Evolutionary conservation across 305 asterid genomes (phyloP).

Genomic region (Fraxinus greggii): DNA sequence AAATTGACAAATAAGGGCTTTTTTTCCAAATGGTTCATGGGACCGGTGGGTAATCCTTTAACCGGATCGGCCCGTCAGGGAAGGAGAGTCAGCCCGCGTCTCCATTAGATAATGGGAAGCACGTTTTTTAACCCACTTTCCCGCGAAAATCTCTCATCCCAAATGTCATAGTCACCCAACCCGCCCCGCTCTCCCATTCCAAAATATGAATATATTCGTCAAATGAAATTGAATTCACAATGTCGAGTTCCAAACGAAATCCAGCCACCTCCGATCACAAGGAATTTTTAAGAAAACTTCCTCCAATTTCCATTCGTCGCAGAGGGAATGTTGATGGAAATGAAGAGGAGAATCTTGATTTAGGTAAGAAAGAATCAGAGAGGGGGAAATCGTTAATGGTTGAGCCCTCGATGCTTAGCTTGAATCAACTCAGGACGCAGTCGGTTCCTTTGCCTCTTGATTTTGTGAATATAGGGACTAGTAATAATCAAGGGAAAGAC

Average conservation of each 20-base stretch:
- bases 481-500: constrained; percentile 12
- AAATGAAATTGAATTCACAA: constrained; percentile 24
- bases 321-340: constrained; percentile 18
- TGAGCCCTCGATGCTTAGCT: constrained; percentile 59
- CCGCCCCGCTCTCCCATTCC: constrained; percentile 9
- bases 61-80: background rate
- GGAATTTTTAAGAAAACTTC: constrained; percentile 51
- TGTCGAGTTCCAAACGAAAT: constrained; percentile 38
- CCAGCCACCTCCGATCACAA: constrained; percentile 28
- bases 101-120: constrained; percentile 30
- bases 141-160: constrained; percentile 74
- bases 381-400: constrained; percentile 36
- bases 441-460: constrained; percentile 51
- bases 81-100: background rate
- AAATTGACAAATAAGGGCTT: background rate
- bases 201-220: constrained; percentile 30
- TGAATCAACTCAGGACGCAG: constrained; percentile 74
- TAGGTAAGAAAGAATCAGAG: constrained; percentile 19
- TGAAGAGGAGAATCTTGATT: constrained; percentile 26
- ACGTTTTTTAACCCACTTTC: constrained; percentile 52
- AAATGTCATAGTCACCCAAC: constrained; percentile 9
- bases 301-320: constrained; percentile 51
- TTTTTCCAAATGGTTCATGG: background rate
- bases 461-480: constrained; percentile 26
- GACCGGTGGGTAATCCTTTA: background rate